These are phyloP conservation scores for Pulveroboletus sp. DNA, from an alignment of 768 basidiomycete species.

Conservation along the genomic window DNA sequence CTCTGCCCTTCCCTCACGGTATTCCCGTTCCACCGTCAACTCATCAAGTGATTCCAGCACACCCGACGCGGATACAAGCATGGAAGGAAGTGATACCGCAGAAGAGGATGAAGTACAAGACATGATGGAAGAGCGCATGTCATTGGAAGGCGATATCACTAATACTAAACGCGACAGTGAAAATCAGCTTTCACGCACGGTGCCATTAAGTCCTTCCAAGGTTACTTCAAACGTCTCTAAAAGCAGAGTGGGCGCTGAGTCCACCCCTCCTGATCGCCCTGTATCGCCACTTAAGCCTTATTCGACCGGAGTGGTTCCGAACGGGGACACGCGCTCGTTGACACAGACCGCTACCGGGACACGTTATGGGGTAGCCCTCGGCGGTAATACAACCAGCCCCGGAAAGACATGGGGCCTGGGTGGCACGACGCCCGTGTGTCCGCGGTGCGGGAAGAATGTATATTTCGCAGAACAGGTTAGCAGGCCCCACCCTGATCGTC, in stretches of 20 bases:
- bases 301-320: conserved; percentile 19
- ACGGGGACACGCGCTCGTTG: conserved; percentile 28
- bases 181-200: conserved; percentile 51
- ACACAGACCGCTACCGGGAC: conserved; percentile 55
- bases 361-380: conserved; percentile 58
- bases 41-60: conserved; percentile 11
- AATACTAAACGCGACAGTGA: conserved; percentile 44
- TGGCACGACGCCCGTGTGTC: conserved; percentile 58
- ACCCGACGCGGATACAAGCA: conserved; percentile 7
- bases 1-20: conserved; percentile 39
- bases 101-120: conserved; percentile 24
- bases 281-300: conserved; percentile 21
- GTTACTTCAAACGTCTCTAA: conserved; percentile 8
- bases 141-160: conserved; percentile 33
- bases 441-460: conserved; percentile 68
- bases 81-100: conserved; percentile 26
- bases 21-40: conserved; percentile 20
- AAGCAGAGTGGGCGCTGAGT: not conserved
- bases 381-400: conserved; percentile 38
- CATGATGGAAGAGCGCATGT: conserved; percentile 27
- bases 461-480: conserved; percentile 82
- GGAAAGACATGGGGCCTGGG: conserved; percentile 48
- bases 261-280: conserved; percentile 17
- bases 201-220: conserved; percentile 43
- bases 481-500: not conserved